Conservation (phyloP, 805 yeast genomes). For the Teunomyces aglyptinius region DNA sequence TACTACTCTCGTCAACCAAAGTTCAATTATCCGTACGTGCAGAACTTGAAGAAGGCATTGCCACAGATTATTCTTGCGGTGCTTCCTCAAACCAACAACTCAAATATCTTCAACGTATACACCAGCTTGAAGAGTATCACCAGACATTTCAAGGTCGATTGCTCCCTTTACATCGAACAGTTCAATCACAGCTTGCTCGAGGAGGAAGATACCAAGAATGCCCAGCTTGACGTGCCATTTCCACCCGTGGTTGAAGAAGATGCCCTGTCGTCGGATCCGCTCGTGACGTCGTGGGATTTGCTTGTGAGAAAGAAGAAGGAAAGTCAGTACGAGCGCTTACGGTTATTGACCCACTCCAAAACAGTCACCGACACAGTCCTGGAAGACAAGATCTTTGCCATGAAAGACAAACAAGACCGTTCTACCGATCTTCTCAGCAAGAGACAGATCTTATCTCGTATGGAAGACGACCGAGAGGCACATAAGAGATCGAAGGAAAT, state of each 20-base stretch:
- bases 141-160: constrained; percentile 32
- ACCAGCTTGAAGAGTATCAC: constrained; percentile 37
- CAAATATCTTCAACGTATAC: constrained; percentile 37
- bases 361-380: constrained; percentile 20
- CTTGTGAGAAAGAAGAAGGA: constrained; percentile 46
- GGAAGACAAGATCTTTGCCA: constrained; percentile 28
- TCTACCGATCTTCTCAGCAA: constrained; percentile 26
- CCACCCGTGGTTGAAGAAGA: constrained; percentile 26
- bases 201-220: constrained; percentile 32
- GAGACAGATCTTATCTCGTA: constrained; percentile 65
- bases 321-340: constrained; percentile 49
- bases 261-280: constrained; percentile 23
- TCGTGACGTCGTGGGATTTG: constrained; percentile 46
- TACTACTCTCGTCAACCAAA: constrained; percentile 33
- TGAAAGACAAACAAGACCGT: constrained; percentile 19
- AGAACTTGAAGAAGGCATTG: constrained; percentile 28
- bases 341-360: constrained; percentile 35
- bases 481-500: constrained; percentile 82
- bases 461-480: constrained; percentile 92
- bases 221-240: constrained; percentile 32
- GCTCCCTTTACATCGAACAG: constrained; percentile 20
- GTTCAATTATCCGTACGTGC: constrained; percentile 39
- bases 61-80: constrained; percentile 35
- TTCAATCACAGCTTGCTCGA: constrained; percentile 34
- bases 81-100: constrained; percentile 35